These are phyloP conservation scores for Colletotrichum sp. DNA, from an alignment of 2,329 filamentous ascomycete genomes.

Conservation along the genomic window DNA sequence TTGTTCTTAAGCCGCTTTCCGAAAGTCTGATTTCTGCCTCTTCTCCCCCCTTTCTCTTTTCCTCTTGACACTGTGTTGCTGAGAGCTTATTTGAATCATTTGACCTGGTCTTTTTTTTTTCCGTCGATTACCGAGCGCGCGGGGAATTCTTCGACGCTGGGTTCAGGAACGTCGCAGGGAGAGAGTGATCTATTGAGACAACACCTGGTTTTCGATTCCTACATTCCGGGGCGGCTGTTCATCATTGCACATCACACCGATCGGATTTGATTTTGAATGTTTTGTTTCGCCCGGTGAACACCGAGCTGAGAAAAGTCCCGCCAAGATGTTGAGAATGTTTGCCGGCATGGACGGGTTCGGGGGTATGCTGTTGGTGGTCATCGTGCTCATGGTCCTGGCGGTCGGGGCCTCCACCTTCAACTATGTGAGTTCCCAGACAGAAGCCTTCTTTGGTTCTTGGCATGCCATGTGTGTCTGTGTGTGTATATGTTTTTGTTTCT, in stretches of 20 bases:
- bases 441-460: background rate
- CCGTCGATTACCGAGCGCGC: background rate
- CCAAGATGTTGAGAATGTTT: constrained; percentile 21
- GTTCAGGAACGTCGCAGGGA: background rate
- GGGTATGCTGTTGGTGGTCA: constrained; percentile 8
- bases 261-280: background rate
- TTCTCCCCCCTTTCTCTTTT: background rate
- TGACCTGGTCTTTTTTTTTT: background rate
- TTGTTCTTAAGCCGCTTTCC: background rate
- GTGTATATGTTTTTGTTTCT: background rate
- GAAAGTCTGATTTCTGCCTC: background rate
- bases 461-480: background rate
- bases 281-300: background rate
- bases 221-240: background rate
- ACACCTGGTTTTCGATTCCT: background rate
- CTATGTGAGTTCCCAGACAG: constrained; percentile 9
- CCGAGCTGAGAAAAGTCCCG: background rate
- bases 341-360: constrained; percentile 5
- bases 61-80: background rate
- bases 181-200: background rate
- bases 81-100: background rate
- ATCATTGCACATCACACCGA: background rate
- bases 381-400: constrained; percentile 16
- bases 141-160: background rate
- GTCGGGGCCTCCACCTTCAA: constrained; percentile 17